Percentiles rank a stretch among this genome's conserved stretches.
These are phyloP conservation scores for Suillus plorans DNA, from an alignment of 768 basidiomycete genomes.

Conservation along the genomic window DNA sequence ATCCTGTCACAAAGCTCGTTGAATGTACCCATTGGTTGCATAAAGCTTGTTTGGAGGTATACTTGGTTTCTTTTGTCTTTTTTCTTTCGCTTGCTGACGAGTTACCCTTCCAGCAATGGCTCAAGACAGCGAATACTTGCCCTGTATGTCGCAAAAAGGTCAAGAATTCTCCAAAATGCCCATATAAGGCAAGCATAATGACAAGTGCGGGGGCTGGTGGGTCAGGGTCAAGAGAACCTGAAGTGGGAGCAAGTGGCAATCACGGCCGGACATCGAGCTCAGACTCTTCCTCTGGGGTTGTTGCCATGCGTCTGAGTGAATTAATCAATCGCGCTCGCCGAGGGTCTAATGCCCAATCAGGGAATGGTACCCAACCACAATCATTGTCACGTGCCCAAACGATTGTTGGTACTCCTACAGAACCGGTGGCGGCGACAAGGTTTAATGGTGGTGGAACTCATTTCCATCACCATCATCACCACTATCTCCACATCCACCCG, in stretches of 20 bases:
- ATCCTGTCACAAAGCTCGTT: slow-evolving; percentile 61
- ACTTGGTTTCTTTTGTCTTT: slow-evolving; percentile 16
- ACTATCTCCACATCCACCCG: slow-evolving; percentile 4
- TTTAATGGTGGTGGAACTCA: neutral
- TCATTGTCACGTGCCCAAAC: neutral
- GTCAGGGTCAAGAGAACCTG: neutral
- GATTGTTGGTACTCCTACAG: neutral
- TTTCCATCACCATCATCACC: slow-evolving; percentile 1
- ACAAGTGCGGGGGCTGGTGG: neutral
- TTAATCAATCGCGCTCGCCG: neutral
- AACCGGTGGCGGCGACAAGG: neutral
- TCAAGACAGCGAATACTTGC: slow-evolving; percentile 71
- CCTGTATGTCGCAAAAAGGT: slow-evolving; percentile 78
- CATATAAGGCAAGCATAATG: neutral
- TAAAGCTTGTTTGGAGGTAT: slow-evolving; percentile 71
- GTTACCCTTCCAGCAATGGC: slow-evolving; percentile 63
- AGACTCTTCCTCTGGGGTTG: neutral
- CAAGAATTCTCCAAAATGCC: slow-evolving; percentile 11
- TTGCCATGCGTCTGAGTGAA: neutral
- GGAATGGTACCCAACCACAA: neutral
- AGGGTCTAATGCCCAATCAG: neutral
- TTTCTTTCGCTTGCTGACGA: neutral
- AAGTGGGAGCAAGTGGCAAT: neutral
- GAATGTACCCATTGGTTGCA: slow-evolving; percentile 84
- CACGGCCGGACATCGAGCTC: neutral